Evolutionary conservation across 495 filamentous ascomycete genomes (phyloP), one percentile per base, ranked within the genome.

Genomic region (Tuber aestivum): DNA sequence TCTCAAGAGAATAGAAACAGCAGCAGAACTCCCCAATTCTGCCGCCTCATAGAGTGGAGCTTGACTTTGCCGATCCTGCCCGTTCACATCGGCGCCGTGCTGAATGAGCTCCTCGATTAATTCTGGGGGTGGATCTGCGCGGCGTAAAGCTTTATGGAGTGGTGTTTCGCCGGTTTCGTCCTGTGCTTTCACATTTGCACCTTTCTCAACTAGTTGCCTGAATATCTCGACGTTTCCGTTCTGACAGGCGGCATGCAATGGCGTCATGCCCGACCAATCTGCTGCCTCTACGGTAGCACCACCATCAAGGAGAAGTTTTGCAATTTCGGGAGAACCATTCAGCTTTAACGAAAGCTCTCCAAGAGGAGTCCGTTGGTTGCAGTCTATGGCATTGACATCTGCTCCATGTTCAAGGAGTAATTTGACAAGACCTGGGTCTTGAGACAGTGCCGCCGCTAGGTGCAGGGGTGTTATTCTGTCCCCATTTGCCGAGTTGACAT

Each of bases 51-150:
- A 42, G 6, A 79, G 56, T 48, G 77, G 72, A 41, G 68, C 78
- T 38, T 79, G 77, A n/a, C 76, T 71, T 74, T 44, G 23, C 41
- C 77, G 72, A 71, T 80, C 78, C 42, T 73, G 71, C 23, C 56
- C 48, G 70, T 80, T 80, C 45, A 80, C 71, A 41, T 80, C 50
- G n/a, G 73, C 78, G 2, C 77, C 77, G 37, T 73, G 65, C 35
- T 76, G 72, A 27, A 80, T 48, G 21, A 80, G 50, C 35, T 70
- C 69, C 14, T 80, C 42, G 21, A 80, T 74, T 35, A 75, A 45
- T 12, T 75, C 78, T 41, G 44, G 18, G 23, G 37, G 65, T 23
- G 72, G 77, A 35, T 73, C 69, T 40, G 41, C 41, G 21, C 72
- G 72, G 42, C 3, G 41, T 12, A 75, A 14, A 2, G 73, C 78